phyloP scores from a whole-genome alignment of 1,284 basidiomycete species.

The Irpex sp. region DNA sequence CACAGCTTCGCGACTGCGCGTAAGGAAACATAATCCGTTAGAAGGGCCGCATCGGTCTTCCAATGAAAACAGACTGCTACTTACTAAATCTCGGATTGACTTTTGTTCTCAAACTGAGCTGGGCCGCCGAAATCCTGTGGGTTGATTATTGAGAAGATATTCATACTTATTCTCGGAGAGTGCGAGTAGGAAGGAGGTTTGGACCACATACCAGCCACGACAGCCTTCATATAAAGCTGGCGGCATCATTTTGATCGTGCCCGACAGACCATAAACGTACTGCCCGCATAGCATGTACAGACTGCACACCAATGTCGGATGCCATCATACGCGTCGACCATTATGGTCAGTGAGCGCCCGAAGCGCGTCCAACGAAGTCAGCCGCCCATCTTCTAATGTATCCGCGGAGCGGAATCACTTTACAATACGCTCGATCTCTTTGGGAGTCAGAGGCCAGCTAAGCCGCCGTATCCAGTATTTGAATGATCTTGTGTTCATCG shows the following conservation, averaged over 20 bases:
- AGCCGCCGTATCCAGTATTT: background rate
- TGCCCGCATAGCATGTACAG: background rate
- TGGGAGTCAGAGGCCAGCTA: background rate
- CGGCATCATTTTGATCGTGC: slow-evolving; percentile 8
- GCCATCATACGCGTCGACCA: background rate
- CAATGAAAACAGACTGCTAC: background rate
- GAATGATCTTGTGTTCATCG: background rate
- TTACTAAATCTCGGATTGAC: background rate
- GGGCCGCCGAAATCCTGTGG: slow-evolving; percentile 13
- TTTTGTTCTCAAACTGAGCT: background rate
- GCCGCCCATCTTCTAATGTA: background rate
- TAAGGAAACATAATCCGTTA: background rate
- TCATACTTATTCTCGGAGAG: slow-evolving; percentile 10
- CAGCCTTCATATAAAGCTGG: background rate
- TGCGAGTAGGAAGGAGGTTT: background rate
- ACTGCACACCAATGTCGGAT: background rate
- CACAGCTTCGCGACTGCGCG: background rate
- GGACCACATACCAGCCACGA: no score
- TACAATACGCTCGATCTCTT: background rate
- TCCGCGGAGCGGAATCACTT: background rate
- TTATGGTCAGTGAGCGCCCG: background rate
- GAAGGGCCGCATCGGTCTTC: background rate
- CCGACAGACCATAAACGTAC: background rate
- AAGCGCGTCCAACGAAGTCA: background rate
- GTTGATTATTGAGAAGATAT: slow-evolving; percentile 18